These are phyloP conservation scores for Vitis riparia DNA, from an alignment of 164 flowering plant species.

Conservation along the genomic window DNA sequence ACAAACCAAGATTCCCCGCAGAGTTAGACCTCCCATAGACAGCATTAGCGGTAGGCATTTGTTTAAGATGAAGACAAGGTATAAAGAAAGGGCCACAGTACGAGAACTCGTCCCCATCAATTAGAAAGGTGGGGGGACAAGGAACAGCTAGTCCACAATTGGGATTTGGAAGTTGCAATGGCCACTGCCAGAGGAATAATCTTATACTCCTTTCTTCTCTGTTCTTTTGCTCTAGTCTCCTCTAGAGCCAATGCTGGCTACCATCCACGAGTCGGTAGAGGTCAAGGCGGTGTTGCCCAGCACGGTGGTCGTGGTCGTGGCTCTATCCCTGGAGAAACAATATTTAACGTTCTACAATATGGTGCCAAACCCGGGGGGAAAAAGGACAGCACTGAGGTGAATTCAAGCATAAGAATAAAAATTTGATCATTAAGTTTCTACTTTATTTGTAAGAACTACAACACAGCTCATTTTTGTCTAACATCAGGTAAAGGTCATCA, in stretches of 20 bases:
- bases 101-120: no score
- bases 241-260: background rate
- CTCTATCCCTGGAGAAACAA: slow-evolving; percentile 13
- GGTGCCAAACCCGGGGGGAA: slow-evolving; percentile 39
- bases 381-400: slow-evolving; percentile 18
- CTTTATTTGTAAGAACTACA: no score
- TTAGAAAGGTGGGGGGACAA: no score
- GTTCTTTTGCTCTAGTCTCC: slow-evolving; percentile 19
- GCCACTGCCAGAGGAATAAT: background rate
- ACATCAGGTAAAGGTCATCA: no score
- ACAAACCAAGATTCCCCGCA: background rate
- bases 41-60: background rate
- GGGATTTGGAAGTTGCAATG: background rate
- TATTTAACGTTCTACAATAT: slow-evolving; percentile 37
- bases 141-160: no score
- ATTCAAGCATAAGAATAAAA: slow-evolving; percentile 1
- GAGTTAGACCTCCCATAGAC: background rate
- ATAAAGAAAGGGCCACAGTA: background rate
- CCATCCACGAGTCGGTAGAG: no score
- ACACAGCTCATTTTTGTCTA: no score
- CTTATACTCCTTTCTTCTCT: slow-evolving; percentile 15
- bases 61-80: slow-evolving; percentile 6
- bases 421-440: no score
- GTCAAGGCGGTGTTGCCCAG: no score
- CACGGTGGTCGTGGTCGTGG: no score